Base-by-base conservation (phyloP, 257 asterid species). In the Nemophila menziesii region DNA sequence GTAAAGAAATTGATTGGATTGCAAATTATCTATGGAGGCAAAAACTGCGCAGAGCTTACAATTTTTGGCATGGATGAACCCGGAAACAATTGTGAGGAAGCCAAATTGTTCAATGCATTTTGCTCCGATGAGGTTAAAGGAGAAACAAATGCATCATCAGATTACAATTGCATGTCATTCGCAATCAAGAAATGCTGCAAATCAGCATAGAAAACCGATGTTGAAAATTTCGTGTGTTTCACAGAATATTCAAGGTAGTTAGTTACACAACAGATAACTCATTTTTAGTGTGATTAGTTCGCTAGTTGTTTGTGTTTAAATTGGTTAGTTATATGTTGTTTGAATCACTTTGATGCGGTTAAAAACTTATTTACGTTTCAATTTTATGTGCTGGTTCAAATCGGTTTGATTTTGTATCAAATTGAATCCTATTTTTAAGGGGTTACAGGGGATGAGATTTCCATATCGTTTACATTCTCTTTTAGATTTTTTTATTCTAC, bases 161-260 rank as follows among this genome's bases (percentile, higher is more conserved):
- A 17, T 39, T n/a, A 54, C 58, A 20, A 40, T 47, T 57, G 43
- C 85, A 51, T 51, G 60, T 50, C 48, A 46, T 58, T 49, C 72
- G 19, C 58, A 44, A 23, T 49, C 62, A 22, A 52, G 48, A 41
- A 70, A 57, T 20, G 56, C 54, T 26, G 56, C 58, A 58, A 33
- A 20, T 44, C 27, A 22, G 17, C 48, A 39, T 21, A 40, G 71
- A 39, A 41, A 62, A 42, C 37, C 60, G n/a, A 46, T 51, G 16
- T 47, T 75, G 13, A 73, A 67, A 64, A 79, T 73, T 58, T 75
- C 73, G 2, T 63, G 78, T 65, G 74, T 80, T 65, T 66, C 93
- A 21, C 71, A 64, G 54, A 71, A 65, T 6, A 49, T 56, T 62
- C 78, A 64, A 79, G 95, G 97, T 83, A 64, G 58, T n/a, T n/a